Conservation (phyloP, 805 yeast species). For the Candida chilensis region DNA sequence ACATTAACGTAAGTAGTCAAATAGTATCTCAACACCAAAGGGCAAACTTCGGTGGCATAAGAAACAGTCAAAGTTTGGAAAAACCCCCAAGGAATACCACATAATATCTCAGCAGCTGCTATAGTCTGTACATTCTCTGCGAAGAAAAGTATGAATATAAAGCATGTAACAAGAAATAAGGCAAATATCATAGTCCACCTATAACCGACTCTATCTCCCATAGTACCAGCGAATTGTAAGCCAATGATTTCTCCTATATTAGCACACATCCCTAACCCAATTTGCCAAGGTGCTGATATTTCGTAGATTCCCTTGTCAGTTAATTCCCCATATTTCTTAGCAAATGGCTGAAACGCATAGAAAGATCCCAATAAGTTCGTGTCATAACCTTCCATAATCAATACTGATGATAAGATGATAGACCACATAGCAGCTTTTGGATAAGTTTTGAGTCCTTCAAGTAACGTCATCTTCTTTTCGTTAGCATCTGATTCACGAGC, state of each 20-base stretch:
- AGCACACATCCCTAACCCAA: constrained; percentile 17
- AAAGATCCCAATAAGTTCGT: constrained; percentile 27
- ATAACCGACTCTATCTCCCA: constrained; percentile 37
- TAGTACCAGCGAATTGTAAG: constrained; percentile 30
- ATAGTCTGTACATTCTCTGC: constrained; percentile 27
- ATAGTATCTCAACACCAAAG: constrained; percentile 39
- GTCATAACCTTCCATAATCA: constrained; percentile 44
- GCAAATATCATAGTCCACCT: constrained; percentile 23
- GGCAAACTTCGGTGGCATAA: constrained; percentile 53
- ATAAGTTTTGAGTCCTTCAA: constrained; percentile 25
- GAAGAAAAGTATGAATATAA: constrained; percentile 38
- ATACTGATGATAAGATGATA: constrained; percentile 27
- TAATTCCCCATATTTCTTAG: constrained; percentile 27
- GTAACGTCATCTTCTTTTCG: constrained; percentile 14
- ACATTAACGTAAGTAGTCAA: constrained; percentile 40
- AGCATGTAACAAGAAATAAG: constrained; percentile 17
- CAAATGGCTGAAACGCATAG: constrained; percentile 36
- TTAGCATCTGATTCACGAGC: constrained; percentile 9
- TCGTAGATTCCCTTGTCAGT: constrained; percentile 15
- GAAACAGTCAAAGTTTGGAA: constrained; percentile 42
- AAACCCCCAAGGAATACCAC: constrained; percentile 48
- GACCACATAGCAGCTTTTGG: constrained; percentile 43
- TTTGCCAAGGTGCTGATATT: constrained; percentile 32
- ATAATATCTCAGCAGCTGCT: constrained; percentile 29
- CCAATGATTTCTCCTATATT: constrained; percentile 37